A percentile compares a stretch with the other conserved stretches of the same genome.
Conservation (phyloP, 768 basidiomycete species). For the Pholiota molesta region DNA sequence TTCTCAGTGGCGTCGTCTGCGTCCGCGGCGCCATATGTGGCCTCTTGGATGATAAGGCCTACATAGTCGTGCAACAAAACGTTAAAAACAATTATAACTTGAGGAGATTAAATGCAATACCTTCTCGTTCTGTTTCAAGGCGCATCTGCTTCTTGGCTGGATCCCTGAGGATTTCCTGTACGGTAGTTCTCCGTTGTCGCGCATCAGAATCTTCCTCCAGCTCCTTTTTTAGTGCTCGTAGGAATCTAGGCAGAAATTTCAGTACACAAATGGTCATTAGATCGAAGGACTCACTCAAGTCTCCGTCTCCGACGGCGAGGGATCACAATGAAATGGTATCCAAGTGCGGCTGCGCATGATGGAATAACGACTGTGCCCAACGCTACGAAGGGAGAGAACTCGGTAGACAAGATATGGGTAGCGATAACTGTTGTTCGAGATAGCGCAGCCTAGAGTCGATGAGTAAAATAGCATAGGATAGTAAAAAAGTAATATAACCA, state of each 20-base stretch:
- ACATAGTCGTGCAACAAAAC: background rate
- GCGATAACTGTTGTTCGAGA: slow-evolving; percentile 55
- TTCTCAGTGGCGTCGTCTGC: slow-evolving; percentile 52
- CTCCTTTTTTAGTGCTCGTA: slow-evolving; percentile 64
- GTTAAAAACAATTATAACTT: slow-evolving; percentile 1
- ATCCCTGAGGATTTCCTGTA: slow-evolving; percentile 64
- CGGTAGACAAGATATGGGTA: slow-evolving; percentile 59
- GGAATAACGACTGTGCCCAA: slow-evolving; percentile 58
- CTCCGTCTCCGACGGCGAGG: slow-evolving; percentile 57
- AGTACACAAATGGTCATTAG: background rate
- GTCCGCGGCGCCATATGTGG: slow-evolving; percentile 67
- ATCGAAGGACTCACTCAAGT: slow-evolving; percentile 44
- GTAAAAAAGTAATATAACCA: slow-evolving; percentile 29
- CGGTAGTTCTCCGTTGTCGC: slow-evolving; percentile 65
- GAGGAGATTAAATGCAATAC: slow-evolving; percentile 34
- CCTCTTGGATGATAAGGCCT: slow-evolving; percentile 69
- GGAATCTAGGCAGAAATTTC: slow-evolving; percentile 47
- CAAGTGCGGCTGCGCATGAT: slow-evolving; percentile 50
- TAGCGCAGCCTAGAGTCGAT: slow-evolving; percentile 49
- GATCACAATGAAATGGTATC: slow-evolving; percentile 60
- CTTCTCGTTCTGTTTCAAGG: slow-evolving; percentile 67
- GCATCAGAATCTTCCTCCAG: slow-evolving; percentile 67
- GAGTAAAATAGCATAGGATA: slow-evolving; percentile 1
- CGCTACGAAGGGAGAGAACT: slow-evolving; percentile 48
- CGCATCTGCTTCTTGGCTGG: slow-evolving; percentile 65